These are phyloP conservation scores for Purpureocillium lavendulum DNA, from an alignment of 2,329 filamentous ascomycete species.

Conservation along the genomic window DNA sequence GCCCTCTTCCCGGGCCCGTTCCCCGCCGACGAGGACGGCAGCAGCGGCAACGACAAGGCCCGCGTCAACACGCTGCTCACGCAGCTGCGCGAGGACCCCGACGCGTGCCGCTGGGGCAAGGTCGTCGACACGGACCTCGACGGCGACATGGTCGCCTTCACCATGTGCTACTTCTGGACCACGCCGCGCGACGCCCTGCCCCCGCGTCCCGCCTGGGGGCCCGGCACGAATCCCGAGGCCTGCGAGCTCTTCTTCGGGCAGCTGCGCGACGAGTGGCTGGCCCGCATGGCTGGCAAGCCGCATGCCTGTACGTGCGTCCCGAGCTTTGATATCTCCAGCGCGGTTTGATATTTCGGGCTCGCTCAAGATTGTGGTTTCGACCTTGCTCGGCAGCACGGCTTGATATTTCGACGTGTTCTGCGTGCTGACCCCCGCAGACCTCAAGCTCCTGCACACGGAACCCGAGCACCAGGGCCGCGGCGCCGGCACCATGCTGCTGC, in stretches of 20 bases:
- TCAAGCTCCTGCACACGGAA: conserved; percentile 29
- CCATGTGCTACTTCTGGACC: conserved; percentile 25
- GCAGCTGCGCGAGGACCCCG: conserved; percentile 11
- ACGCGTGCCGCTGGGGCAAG: conserved; percentile 24
- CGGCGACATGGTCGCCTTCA: conserved; percentile 23
- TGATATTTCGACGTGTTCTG: conserved; percentile 2
- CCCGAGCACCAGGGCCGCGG: conserved; percentile 27
- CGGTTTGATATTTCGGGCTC: no score
- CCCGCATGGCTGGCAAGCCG: conserved; percentile 20
- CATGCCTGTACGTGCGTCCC: conserved; percentile 30
- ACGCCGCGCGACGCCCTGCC: conserved; percentile 12
- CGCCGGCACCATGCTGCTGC: conserved; percentile 23
- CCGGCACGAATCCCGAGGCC: conserved; percentile 23
- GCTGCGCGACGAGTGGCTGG: conserved; percentile 19
- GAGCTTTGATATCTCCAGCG: no score
- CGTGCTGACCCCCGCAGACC: conserved; percentile 14
- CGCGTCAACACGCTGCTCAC: conserved; percentile 14
- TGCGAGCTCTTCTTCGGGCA: conserved; percentile 21
- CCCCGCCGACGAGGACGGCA: not conserved
- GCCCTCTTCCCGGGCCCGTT: conserved; percentile 23
- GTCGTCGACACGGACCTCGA: conserved; percentile 23
- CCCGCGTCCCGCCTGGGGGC: conserved; percentile 16
- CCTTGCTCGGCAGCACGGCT: no score
- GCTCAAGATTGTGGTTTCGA: no score
- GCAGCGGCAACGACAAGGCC: conserved; percentile 3